Evolutionary conservation across 2,329 filamentous ascomycete species (phyloP).

Genomic region (Didymella sp.): DNA sequence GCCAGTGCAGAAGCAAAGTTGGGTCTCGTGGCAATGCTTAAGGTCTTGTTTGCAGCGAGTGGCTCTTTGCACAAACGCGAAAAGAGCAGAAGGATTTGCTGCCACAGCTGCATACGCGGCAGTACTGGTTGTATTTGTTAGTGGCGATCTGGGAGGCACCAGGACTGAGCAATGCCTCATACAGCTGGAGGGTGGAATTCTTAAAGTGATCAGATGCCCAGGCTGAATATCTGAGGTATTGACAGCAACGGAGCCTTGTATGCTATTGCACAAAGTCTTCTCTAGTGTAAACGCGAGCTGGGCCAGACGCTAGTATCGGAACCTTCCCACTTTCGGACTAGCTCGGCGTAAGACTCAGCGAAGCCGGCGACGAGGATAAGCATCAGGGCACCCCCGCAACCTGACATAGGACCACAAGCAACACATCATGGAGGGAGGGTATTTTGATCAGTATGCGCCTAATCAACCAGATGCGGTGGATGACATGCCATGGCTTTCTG

Average conservation of each 20-base stretch:
- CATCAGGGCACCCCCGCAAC: slow-evolving; percentile 9
- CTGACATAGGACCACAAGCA: not conserved
- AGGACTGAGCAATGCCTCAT: slow-evolving; percentile 14
- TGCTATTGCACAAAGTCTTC: no score
- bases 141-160: slow-evolving; percentile 24
- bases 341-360: slow-evolving; percentile 7
- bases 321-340: not conserved
- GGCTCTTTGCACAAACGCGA: slow-evolving; percentile 10
- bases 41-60: slow-evolving; percentile 28
- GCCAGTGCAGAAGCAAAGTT: slow-evolving; percentile 22
- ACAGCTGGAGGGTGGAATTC: slow-evolving; percentile 18
- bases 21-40: slow-evolving; percentile 30
- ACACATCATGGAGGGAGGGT: slow-evolving; percentile 8
- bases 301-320: not conserved
- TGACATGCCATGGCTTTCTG: slow-evolving; percentile 16
- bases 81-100: slow-evolving; percentile 11
- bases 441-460: slow-evolving; percentile 8
- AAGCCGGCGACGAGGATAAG: slow-evolving; percentile 12
- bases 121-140: slow-evolving; percentile 34
- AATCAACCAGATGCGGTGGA: not conserved
- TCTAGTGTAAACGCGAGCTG: no score
- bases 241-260: no score
- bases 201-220: no score
- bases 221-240: no score
- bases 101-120: slow-evolving; percentile 6